These are phyloP conservation scores for Solanum virginianum DNA, from an alignment of 257 asterid genomes.

Conservation along the genomic window DNA sequence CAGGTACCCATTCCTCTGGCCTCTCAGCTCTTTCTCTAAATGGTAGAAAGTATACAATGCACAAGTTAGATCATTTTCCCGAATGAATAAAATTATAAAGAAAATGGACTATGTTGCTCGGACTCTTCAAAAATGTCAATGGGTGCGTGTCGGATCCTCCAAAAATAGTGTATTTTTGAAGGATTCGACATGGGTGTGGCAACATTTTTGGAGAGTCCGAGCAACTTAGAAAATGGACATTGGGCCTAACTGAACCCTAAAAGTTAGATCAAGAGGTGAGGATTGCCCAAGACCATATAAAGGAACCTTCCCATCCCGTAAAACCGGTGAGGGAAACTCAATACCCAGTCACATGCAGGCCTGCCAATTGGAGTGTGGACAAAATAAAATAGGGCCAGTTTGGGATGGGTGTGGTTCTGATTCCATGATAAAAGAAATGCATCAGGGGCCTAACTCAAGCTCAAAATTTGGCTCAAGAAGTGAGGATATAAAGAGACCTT, in stretches of 20 bases:
- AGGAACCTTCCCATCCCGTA: background rate
- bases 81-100: background rate
- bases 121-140: too few relatives aligned
- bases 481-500: background rate
- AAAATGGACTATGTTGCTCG: background rate
- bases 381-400: background rate
- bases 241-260: background rate
- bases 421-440: background rate
- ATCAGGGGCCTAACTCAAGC: background rate
- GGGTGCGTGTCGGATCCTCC: too few relatives aligned
- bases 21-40: slow-evolving; percentile 66
- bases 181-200: too few relatives aligned
- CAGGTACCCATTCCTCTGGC: slow-evolving; percentile 96
- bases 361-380: background rate
- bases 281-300: background rate
- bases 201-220: too few relatives aligned
- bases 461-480: background rate
- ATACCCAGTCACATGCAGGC: background rate
- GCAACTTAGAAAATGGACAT: background rate
- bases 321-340: background rate
- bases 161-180: too few relatives aligned
- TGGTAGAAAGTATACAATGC: background rate
- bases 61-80: background rate
- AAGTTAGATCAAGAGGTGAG: background rate
- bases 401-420: background rate